Percentiles rank a stretch among this genome's conserved stretches.
Evolutionary conservation across 305 asterid genomes (phyloP).

Genomic region (Fraxinus velutina): DNA sequence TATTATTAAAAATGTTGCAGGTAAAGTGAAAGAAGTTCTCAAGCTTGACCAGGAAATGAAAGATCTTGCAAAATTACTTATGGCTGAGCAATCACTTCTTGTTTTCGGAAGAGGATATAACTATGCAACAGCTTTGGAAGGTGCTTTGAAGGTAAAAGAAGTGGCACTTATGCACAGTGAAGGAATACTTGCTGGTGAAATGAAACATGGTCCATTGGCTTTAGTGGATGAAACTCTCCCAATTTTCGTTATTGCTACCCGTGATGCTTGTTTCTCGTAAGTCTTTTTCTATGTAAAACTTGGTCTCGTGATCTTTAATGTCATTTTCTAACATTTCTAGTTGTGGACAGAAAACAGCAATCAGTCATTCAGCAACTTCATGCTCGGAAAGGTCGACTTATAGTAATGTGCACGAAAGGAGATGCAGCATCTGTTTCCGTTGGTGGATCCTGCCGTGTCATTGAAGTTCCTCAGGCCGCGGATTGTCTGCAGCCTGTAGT

Average conservation of each 20-base stretch:
- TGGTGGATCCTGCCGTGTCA: constrained; percentile 75
- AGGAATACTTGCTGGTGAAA: constrained; percentile 98
- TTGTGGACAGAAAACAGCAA: constrained; percentile 74
- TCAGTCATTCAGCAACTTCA: constrained; percentile 96
- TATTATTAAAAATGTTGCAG: constrained; percentile 36
- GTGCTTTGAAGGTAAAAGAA: constrained; percentile 97
- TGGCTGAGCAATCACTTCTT: constrained; percentile 86
- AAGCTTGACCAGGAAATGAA: constrained; percentile 88
- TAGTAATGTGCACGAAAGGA: constrained; percentile 88
- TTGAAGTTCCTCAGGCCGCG: constrained; percentile 85
- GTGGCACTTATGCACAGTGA: constrained; percentile 99
- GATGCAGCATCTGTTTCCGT: constrained; percentile 71
- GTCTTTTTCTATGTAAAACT: constrained; percentile 5
- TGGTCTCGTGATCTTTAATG: neutral
- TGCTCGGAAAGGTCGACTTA: constrained; percentile 92
- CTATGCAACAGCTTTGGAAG: constrained; percentile 92
- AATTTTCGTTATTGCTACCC: constrained; percentile 87
- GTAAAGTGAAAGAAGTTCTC: constrained; percentile 80
- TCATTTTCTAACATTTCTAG: constrained; percentile 12
- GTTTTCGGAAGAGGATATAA: constrained; percentile 97
- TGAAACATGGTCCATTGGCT: constrained; percentile 98
- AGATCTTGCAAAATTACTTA: constrained; percentile 72
- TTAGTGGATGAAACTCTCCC: constrained; percentile 93
- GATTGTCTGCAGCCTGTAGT: constrained; percentile 95
- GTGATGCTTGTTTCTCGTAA: constrained; percentile 91